phyloP scores from a whole-genome alignment of 1,139 yeast genomes.

The Kurtzmaniella quercitrusa region DNA sequence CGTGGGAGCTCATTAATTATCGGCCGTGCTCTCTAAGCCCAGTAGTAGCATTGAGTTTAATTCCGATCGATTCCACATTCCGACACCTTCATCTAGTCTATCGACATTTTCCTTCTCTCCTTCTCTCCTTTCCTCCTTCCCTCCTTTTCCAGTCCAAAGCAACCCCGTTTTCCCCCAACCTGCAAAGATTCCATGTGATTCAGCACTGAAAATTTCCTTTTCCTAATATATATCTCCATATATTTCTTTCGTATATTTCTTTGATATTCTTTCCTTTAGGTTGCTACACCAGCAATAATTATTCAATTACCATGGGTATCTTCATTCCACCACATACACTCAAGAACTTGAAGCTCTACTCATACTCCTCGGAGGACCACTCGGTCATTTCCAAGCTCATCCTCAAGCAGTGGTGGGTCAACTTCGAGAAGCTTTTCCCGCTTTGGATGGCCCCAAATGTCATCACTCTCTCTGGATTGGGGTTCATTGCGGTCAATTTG shows the following conservation, averaged over 20 bases:
- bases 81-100: no score
- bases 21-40: no score
- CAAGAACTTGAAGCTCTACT: slow-evolving; percentile 62
- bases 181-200: neutral
- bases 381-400: slow-evolving; percentile 72
- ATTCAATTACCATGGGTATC: slow-evolving; percentile 55
- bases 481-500: slow-evolving; percentile 64
- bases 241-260: neutral
- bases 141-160: neutral
- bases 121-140: neutral
- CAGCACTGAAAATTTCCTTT: neutral
- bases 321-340: slow-evolving; percentile 62
- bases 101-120: neutral
- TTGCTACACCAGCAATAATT: neutral
- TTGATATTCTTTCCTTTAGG: neutral
- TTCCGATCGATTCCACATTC: no score
- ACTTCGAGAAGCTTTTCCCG: slow-evolving; percentile 74
- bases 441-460: slow-evolving; percentile 84
- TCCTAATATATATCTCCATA: neutral
- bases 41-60: no score
- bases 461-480: slow-evolving; percentile 75
- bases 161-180: no score
- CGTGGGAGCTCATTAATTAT: no score
- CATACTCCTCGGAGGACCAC: slow-evolving; percentile 74
- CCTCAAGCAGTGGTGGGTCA: slow-evolving; percentile 74